Evolutionary conservation across 2,329 filamentous ascomycete species (phyloP).

Genomic region (Alternaria brassicae): DNA sequence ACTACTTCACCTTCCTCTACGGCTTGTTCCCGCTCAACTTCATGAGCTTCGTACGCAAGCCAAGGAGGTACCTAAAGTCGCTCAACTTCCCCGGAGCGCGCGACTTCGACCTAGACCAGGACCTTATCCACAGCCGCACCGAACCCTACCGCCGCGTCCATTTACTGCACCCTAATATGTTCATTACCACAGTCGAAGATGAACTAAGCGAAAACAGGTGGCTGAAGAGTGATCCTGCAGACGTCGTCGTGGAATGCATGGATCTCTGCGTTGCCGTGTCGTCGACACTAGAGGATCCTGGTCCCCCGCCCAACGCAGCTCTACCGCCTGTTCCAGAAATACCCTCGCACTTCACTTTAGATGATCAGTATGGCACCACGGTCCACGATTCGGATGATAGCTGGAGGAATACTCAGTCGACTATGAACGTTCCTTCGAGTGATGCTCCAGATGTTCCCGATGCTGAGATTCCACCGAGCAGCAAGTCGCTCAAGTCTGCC

Average conservation of each 20-base stretch:
- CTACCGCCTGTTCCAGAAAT: constrained; percentile 52
- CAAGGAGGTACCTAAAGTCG: constrained; percentile 77
- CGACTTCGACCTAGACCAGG: constrained; percentile 78
- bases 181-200: constrained; percentile 77
- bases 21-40: constrained; percentile 86
- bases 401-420: constrained; percentile 64
- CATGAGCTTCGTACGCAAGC: constrained; percentile 84
- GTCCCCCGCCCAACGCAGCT: constrained; percentile 56
- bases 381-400: constrained; percentile 50
- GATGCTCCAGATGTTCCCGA: constrained; percentile 33
- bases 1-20: constrained; percentile 83
- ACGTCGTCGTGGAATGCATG: constrained; percentile 82
- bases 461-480: constrained; percentile 30
- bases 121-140: constrained; percentile 76
- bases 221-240: constrained; percentile 79
- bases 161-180: constrained; percentile 84
- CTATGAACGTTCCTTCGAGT: constrained; percentile 50
- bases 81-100: constrained; percentile 73
- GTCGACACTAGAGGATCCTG: constrained; percentile 54
- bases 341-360: constrained; percentile 44
- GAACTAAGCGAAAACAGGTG: constrained; percentile 80
- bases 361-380: constrained; percentile 38
- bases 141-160: constrained; percentile 77
- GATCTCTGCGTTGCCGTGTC: constrained; percentile 64
- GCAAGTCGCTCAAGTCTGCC: constrained; percentile 51